Evolutionary conservation across 257 asterid species (phyloP), one percentile per base, ranked within the genome.

Genomic region (Solanum phureja): DNA sequence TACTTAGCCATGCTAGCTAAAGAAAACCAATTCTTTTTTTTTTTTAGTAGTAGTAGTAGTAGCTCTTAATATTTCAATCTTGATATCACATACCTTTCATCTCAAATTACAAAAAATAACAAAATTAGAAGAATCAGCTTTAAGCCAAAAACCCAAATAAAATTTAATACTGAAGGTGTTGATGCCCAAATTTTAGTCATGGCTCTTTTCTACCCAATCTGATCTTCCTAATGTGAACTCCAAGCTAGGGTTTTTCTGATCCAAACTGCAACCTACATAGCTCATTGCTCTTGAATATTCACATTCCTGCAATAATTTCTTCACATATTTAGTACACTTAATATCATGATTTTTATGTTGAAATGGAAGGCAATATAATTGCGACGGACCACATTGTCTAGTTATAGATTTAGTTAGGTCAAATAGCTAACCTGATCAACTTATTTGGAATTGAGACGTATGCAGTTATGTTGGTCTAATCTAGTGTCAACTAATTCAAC

Each of bases 171-270:
- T 81, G 19, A 81, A 81, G 85, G 66, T 35, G 18, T 29, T 44
- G 40, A 46, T 46, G 42, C 40, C 23, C 6, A 35, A 73, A 66
- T 23, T 18, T 66, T 68, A 85, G 33, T 66, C 79, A 85, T 66
- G 66, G 37, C 11, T 77, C n/a, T 85, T 85, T 64, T 66, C 89
- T 35, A 91, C 73, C 93, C 92, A 91, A 73, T 90, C 92, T 77
- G 93, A 92, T 88, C 93, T 91, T 81, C 93, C 93, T 87, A 91
- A 89, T 83, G 93, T 91, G 92, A 91, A 91, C 86, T 91, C 93
- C 93, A 91, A 89, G 88, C 93, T 91, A 19, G 92, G 93, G 49
- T 91, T 40, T 82, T 52, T 82, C 44, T 82, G 31, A 82, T 82
- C 86, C 86, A 82, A 82, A 82, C 71, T 82, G 86, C 86, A 82